Conservation (phyloP, 192 early-diverging fungal genomes). For the Entomortierella parvispora region DNA sequence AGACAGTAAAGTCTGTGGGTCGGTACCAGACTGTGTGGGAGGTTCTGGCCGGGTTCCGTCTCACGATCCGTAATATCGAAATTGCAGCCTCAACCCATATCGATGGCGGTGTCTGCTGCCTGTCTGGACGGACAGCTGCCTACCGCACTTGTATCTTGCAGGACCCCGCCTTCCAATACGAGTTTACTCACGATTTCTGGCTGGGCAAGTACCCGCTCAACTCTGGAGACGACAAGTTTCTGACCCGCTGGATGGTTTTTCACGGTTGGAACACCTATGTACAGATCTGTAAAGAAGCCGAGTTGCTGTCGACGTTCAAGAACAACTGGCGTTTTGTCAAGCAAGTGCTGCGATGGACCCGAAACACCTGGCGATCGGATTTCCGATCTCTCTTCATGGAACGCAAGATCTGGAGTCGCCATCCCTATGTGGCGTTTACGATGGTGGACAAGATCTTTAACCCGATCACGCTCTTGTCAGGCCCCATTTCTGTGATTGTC, state of each 20-base stretch:
- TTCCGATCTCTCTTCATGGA: conserved; percentile 72
- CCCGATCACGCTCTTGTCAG: conserved; percentile 76
- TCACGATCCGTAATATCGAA: conserved; percentile 79
- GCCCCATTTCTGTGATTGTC: conserved; percentile 67
- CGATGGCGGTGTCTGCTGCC: conserved; percentile 79
- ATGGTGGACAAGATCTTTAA: conserved; percentile 84
- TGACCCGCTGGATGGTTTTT: conserved; percentile 79
- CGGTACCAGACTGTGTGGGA: conserved; percentile 77
- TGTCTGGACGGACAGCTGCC: conserved; percentile 77
- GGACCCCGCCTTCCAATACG: conserved; percentile 76
- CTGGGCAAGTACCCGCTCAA: conserved; percentile 75
- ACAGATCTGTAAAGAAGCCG: conserved; percentile 74
- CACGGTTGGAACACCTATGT: conserved; percentile 77
- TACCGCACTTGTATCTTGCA: conserved; percentile 76
- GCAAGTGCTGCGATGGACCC: conserved; percentile 79
- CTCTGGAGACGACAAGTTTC: conserved; percentile 79
- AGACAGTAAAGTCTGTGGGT: conserved; percentile 68
- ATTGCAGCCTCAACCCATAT: conserved; percentile 79
- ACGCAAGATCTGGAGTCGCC: conserved; percentile 70
- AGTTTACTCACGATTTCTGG: conserved; percentile 80
- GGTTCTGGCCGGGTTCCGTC: conserved; percentile 73
- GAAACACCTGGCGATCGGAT: conserved; percentile 80
- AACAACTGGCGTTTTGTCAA: conserved; percentile 80
- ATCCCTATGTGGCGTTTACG: conserved; percentile 77
- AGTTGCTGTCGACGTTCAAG: conserved; percentile 77